These are phyloP conservation scores for Ochetophila trinervis DNA, from an alignment of 306 rosid genomes.

Conservation along the genomic window DNA sequence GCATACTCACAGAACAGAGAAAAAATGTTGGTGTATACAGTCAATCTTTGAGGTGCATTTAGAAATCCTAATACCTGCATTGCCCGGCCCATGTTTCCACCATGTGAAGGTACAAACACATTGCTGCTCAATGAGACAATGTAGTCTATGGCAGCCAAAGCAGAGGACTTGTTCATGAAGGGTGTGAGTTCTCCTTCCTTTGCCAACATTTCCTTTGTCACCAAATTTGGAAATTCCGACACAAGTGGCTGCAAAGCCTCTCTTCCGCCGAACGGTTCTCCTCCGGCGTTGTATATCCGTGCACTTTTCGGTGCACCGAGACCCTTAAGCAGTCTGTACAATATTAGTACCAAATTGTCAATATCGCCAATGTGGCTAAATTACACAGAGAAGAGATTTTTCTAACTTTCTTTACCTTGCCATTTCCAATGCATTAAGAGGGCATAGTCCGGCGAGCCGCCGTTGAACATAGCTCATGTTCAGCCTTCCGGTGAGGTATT, in stretches of 20 bases:
- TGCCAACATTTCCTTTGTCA: constrained; percentile 45
- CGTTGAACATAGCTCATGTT: constrained; percentile 40
- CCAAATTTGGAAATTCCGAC: constrained; percentile 45
- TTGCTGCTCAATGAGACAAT: constrained; percentile 50
- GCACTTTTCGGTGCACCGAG: constrained; percentile 48
- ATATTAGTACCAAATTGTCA: background rate
- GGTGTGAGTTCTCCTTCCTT: constrained; percentile 43
- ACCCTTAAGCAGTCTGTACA: constrained; percentile 52
- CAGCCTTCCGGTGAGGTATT: constrained; percentile 40
- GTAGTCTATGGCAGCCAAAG: constrained; percentile 60
- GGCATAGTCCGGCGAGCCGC: constrained; percentile 48
- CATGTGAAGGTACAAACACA: constrained; percentile 50
- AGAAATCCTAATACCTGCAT: constrained; percentile 34
- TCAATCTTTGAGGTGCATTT: too few relatives aligned
- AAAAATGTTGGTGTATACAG: too few relatives aligned
- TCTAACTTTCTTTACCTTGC: constrained; percentile 32
- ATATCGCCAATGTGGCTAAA: background rate
- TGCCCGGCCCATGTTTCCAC: constrained; percentile 60
- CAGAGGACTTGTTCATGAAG: constrained; percentile 43
- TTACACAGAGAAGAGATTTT: background rate
- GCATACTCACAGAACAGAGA: background rate
- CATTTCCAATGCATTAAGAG: constrained; percentile 47
- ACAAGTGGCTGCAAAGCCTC: constrained; percentile 45
- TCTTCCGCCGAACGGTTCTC: constrained; percentile 48
- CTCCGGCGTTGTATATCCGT: constrained; percentile 47